Conservation (phyloP, 805 yeast genomes). For the Candida alai region DNA sequence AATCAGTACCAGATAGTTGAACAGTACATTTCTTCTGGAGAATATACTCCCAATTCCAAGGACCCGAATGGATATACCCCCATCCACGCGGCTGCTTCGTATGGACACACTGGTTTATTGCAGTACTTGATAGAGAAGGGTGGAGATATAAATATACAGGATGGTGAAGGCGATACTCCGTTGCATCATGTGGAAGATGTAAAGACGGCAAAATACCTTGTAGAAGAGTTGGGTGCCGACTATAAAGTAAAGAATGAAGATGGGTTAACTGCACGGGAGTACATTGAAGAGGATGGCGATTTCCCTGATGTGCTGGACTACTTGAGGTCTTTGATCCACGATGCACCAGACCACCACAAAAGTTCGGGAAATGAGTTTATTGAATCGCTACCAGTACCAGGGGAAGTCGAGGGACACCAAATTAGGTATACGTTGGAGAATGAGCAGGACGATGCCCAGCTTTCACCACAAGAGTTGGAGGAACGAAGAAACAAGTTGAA, state of each 20-base stretch:
- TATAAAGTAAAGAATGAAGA: conserved; percentile 60
- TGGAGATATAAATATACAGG: conserved; percentile 81
- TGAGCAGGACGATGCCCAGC: conserved; percentile 32
- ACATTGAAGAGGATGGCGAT: conserved; percentile 80
- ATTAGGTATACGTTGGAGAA: conserved; percentile 54
- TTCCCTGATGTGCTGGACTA: conserved; percentile 73
- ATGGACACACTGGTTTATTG: conserved; percentile 73
- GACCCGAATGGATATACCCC: conserved; percentile 97
- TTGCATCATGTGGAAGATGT: conserved; percentile 83
- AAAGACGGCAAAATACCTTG: conserved; percentile 57
- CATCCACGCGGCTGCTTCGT: conserved; percentile 95
- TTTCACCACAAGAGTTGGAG: conserved; percentile 21
- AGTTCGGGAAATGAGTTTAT: conserved; percentile 11
- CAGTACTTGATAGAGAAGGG: conserved; percentile 50
- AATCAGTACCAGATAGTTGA: conserved; percentile 61
- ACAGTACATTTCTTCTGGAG: conserved; percentile 46
- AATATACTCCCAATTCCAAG: conserved; percentile 61
- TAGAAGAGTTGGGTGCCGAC: conserved; percentile 70
- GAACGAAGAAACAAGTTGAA: conserved; percentile 63
- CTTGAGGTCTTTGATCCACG: conserved; percentile 43
- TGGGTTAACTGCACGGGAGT: conserved; percentile 69
- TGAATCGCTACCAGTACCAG: conserved; percentile 33
- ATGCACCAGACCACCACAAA: conserved; percentile 11
- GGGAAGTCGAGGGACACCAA: conserved; percentile 42
- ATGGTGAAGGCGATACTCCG: conserved; percentile 92